Percentiles rank a stretch among this genome's conserved stretches.
Evolutionary conservation across 805 yeast genomes (phyloP).

Genomic region (Saturnispora hagleri): DNA sequence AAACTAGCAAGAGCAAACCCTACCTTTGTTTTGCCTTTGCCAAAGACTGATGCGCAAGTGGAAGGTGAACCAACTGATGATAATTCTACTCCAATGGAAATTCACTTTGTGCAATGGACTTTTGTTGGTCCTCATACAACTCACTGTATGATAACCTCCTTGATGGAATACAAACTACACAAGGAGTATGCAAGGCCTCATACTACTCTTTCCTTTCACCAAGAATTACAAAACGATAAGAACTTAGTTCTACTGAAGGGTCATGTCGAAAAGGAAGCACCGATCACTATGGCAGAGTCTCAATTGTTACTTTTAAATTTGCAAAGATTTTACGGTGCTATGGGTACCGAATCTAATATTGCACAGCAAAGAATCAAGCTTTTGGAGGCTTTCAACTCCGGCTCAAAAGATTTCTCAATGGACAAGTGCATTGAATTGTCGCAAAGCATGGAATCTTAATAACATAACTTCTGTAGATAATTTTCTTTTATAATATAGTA

Average conservation of each 20-base stretch:
- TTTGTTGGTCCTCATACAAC: constrained; percentile 76
- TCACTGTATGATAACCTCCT: constrained; percentile 83
- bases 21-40: constrained; percentile 82
- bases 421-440: constrained; percentile 64
- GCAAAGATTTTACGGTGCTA: constrained; percentile 78
- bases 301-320: constrained; percentile 66
- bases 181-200: constrained; percentile 92
- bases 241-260: constrained; percentile 80
- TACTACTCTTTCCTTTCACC: constrained; percentile 81
- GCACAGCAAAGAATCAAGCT: constrained; percentile 44
- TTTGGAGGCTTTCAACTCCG: constrained; percentile 60
- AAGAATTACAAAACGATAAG: constrained; percentile 54
- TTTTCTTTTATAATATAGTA: neutral
- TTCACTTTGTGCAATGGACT: constrained; percentile 91
- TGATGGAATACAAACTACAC: constrained; percentile 87
- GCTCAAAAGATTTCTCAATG: constrained; percentile 55
- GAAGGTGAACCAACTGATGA: constrained; percentile 26
- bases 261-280: constrained; percentile 59
- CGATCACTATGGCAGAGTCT: constrained; percentile 63
- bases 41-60: constrained; percentile 43
- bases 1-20: constrained; percentile 66
- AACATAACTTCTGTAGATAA: neutral
- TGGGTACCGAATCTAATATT: constrained; percentile 35
- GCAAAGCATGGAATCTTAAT: constrained; percentile 50
- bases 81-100: constrained; percentile 42